Base-by-base conservation (phyloP, 2,329 filamentous ascomycete genomes). In the Beauveria rudraprayagi region DNA sequence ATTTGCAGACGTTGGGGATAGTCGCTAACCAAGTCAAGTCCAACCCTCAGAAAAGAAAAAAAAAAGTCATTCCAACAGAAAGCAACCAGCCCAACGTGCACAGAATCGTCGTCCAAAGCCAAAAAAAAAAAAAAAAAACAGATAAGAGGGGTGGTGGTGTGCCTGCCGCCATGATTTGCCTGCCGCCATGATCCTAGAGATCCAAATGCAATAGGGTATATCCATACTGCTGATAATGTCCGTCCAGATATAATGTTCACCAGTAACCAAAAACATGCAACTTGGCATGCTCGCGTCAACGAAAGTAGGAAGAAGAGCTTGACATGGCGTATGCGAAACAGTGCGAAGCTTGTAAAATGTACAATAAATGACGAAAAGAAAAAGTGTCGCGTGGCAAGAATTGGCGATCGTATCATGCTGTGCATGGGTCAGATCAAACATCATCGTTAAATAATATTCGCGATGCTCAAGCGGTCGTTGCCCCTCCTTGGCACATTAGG, bases 391-490 rank as follows among this genome's bases (percentile, higher is more conserved):
- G 10, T 26, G 24, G 16, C 47, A 14, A 50, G 16, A 4, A 17
- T n/a, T 11, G 22, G 11, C 22, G 16, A 7, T 24, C 34, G 5
- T 28, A 24, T 14, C 10, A 7, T 4, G 14, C 22, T 11, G 7
- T 10, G 24, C 52, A 26, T 26, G 16, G 34, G 5, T 8, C 22
- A 14, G 4, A 43, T 26, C 24, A n/a, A 37, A 19, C n/a, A 24
- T 11, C 17, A 16, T n/a, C 41, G 26, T 68, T 65, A 78, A 34
- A 78, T 78, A n/a, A 78, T 78, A 53, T 78, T 77, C 11, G 75
- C 75, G 64, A 77, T 77, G 65, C 75, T 77, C 56, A 77, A 63
- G n/a, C 73, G 69, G 56, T 74, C 71, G 37, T 71, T 69, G 34
- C 67, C 65, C 44, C 68, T 66, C 48, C 65, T 68, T 9, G 61